These are phyloP conservation scores for Aspergillus pseudoglaucus DNA, from an alignment of 2,329 filamentous ascomycete species.

Conservation along the genomic window DNA sequence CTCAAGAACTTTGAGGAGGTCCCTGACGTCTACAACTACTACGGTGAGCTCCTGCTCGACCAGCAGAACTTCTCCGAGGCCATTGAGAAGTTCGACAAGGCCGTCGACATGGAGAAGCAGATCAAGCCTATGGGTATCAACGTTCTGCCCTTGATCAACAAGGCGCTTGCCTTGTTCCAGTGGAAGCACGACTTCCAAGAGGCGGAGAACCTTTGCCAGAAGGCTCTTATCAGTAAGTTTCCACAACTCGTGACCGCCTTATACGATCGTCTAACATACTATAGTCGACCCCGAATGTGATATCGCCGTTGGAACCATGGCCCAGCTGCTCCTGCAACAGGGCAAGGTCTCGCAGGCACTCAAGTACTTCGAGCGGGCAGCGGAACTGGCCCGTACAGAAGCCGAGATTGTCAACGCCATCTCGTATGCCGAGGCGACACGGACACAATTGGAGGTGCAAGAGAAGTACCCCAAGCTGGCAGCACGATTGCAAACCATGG, in stretches of 20 bases:
- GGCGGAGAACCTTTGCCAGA: conserved; percentile 93
- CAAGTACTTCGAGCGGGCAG: conserved; percentile 93
- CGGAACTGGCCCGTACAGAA: conserved; percentile 88
- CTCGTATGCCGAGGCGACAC: conserved; percentile 92
- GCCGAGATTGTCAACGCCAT: conserved; percentile 94
- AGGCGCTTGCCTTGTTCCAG: conserved; percentile 92
- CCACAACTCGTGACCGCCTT: neutral
- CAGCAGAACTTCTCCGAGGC: conserved; percentile 94
- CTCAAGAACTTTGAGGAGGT: conserved; percentile 98
- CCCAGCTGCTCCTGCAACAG: conserved; percentile 92
- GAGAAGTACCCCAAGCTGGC: conserved; percentile 79
- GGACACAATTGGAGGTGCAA: conserved; percentile 89
- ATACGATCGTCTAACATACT: conserved; percentile 10
- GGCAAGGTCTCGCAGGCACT: conserved; percentile 94
- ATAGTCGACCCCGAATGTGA: conserved; percentile 96
- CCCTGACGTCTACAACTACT: conserved; percentile 99
- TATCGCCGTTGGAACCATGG: conserved; percentile 97
- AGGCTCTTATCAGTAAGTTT: conserved; percentile 85
- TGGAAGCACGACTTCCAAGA: conserved; percentile 96
- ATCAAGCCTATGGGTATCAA: conserved; percentile 94
- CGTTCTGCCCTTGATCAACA: conserved; percentile 95
- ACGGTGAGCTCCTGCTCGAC: conserved; percentile 91
- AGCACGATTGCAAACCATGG: conserved; percentile 61
- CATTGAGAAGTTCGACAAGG: conserved; percentile 95
- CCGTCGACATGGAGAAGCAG: conserved; percentile 97